Evolutionary conservation across 495 filamentous ascomycete genomes (phyloP).

Genomic region (Rostrohypoxylon terebratum): DNA sequence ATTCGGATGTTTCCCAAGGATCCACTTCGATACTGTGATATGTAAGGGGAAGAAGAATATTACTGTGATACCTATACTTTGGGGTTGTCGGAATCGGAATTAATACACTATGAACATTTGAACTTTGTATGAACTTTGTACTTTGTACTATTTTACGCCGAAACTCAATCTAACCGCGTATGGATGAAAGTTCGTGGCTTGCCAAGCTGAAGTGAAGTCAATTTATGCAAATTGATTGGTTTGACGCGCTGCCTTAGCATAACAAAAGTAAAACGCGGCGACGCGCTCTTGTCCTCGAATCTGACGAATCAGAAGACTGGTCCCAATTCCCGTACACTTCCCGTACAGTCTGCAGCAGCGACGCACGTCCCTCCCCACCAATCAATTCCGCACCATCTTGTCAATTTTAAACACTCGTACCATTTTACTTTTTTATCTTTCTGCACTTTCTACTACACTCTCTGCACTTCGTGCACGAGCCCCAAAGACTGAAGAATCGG

Average conservation of each 20-base stretch:
- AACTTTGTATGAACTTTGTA: too few species aligned
- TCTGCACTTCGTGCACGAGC: slow-evolving; percentile 22
- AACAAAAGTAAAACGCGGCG: slow-evolving; percentile 36
- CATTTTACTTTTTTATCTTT: slow-evolving; percentile 36
- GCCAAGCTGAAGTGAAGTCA: slow-evolving; percentile 32
- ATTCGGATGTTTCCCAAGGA: slow-evolving; percentile 6
- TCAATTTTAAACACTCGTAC: slow-evolving; percentile 46
- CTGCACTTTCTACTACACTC: not conserved
- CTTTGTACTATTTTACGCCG: not conserved
- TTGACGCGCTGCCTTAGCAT: slow-evolving; percentile 31
- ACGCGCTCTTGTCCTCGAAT: slow-evolving; percentile 40
- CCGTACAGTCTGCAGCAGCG: slow-evolving; percentile 32
- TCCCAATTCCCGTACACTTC: slow-evolving; percentile 32
- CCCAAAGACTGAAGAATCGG: slow-evolving; percentile 21
- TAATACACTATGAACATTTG: too few species aligned
- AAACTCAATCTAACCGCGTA: not conserved
- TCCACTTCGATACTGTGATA: not conserved
- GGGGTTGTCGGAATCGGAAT: not conserved
- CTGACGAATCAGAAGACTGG: slow-evolving; percentile 25
- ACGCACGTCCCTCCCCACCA: slow-evolving; percentile 35
- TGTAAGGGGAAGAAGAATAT: not conserved
- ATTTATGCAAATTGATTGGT: slow-evolving; percentile 33
- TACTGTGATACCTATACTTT: not conserved
- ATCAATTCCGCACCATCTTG: slow-evolving; percentile 38
- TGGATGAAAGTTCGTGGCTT: not conserved